These are phyloP conservation scores for Schizopora paradoxa DNA, from an alignment of 1,284 basidiomycete species.

Conservation along the genomic window DNA sequence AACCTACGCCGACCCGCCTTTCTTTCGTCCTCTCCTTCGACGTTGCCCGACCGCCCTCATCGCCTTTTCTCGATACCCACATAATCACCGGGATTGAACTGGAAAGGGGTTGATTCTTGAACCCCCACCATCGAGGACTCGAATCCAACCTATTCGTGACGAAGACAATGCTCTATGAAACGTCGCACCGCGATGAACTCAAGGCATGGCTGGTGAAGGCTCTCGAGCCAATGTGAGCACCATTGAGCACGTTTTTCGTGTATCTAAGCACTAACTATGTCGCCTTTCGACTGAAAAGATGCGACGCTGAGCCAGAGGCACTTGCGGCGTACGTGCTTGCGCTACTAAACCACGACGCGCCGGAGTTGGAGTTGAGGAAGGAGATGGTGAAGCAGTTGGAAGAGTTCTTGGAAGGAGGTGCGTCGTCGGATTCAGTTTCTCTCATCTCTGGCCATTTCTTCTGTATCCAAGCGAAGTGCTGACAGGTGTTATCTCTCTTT, in stretches of 20 bases:
- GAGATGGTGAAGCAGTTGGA: conserved; percentile 76
- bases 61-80: too few species aligned
- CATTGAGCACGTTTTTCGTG: conserved; percentile 15
- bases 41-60: too few species aligned
- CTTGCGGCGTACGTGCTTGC: conserved; percentile 94
- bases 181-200: conserved; percentile 7
- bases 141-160: too few species aligned
- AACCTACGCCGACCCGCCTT: too few species aligned
- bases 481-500: conserved; percentile 16
- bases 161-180: conserved; percentile 17
- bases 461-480: conserved; percentile 16
- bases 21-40: too few species aligned
- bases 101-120: too few species aligned
- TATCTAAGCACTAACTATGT: conserved; percentile 14
- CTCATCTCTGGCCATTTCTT: conserved; percentile 7
- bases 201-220: conserved; percentile 72
- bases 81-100: too few species aligned
- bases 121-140: too few species aligned
- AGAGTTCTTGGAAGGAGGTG: conserved; percentile 90
- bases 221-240: conserved; percentile 79
- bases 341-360: conserved; percentile 85
- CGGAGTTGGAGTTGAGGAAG: conserved; percentile 77
- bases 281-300: conserved; percentile 45
- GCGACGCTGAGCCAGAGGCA: conserved; percentile 92
- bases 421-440: conserved; percentile 21